These are phyloP conservation scores for Phaseolus lunatus DNA, from an alignment of 306 rosid genomes.

Conservation along the genomic window DNA sequence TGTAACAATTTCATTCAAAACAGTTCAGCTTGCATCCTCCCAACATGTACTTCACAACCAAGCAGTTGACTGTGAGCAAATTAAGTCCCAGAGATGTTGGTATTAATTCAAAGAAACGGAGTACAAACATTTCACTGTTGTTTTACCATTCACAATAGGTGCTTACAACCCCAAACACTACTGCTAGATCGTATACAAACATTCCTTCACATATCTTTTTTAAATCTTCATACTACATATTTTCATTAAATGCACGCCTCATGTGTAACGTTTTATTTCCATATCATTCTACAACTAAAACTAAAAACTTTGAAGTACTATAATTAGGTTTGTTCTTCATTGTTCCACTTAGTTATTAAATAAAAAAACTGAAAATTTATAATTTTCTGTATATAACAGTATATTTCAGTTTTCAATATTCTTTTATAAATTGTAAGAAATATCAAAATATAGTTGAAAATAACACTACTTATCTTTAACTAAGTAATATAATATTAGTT, in stretches of 20 bases:
- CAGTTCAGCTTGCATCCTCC: not conserved
- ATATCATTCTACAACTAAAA: too few species aligned
- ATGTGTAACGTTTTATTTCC: not conserved
- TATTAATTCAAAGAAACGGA: conserved; percentile 34
- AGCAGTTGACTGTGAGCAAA: conserved; percentile 1
- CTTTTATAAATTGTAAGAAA: too few species aligned
- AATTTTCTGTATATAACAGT: too few species aligned
- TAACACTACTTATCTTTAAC: too few species aligned
- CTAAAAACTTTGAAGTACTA: too few species aligned
- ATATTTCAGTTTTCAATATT: too few species aligned
- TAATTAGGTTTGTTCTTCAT: too few species aligned
- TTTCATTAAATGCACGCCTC: not conserved
- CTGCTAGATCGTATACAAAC: conserved; percentile 42
- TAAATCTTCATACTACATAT: not conserved
- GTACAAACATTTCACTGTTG: conserved; percentile 51
- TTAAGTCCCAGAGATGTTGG: conserved; percentile 44
- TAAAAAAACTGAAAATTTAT: too few species aligned
- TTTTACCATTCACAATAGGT: conserved; percentile 46
- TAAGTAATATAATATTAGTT: too few species aligned
- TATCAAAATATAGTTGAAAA: too few species aligned
- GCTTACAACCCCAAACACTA: conserved; percentile 33
- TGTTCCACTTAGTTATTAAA: too few species aligned
- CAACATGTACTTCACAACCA: too few species aligned
- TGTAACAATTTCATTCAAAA: not conserved
- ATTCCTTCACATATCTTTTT: not conserved